Evolutionary conservation across 371 early-diverging fungal species (phyloP).

Genomic region (Haplosporangium sp.): DNA sequence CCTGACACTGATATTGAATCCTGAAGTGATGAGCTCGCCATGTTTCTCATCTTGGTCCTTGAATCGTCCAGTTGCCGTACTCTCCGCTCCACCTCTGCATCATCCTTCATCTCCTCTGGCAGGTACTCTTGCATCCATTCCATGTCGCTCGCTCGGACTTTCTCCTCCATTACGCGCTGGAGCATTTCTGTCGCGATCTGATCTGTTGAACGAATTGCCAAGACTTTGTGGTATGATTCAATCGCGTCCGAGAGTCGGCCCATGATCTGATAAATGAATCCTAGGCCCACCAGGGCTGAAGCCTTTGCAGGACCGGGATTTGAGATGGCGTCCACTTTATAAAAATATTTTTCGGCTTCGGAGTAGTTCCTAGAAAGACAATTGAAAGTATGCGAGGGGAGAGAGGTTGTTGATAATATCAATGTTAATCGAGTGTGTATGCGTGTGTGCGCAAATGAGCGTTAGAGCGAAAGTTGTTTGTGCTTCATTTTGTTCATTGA

Average conservation of each 20-base stretch:
- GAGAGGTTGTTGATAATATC: too few species aligned
- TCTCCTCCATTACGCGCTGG: conserved; percentile 36
- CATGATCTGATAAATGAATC: conserved; percentile 65
- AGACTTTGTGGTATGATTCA: conserved; percentile 62
- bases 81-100: conserved; percentile 13
- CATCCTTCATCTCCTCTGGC: conserved; percentile 25
- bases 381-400: not conserved
- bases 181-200: conserved; percentile 44
- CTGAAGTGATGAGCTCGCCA: not conserved
- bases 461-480: not conserved
- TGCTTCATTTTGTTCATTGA: not conserved
- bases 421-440: too few species aligned
- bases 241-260: conserved; percentile 64
- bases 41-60: not conserved
- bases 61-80: not conserved
- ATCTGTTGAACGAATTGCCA: conserved; percentile 37
- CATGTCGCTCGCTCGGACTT: conserved; percentile 22
- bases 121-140: conserved; percentile 38
- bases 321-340: conserved; percentile 60
- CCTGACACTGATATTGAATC: not conserved
- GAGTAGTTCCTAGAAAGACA: conserved; percentile 56
- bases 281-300: conserved; percentile 53
- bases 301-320: conserved; percentile 39
- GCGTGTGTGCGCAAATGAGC: too few species aligned
- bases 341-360: conserved; percentile 62